Evolutionary conservation across 306 rosid species (phyloP), one percentile per base, ranked within the genome.

Genomic region (Senna siamea): DNA sequence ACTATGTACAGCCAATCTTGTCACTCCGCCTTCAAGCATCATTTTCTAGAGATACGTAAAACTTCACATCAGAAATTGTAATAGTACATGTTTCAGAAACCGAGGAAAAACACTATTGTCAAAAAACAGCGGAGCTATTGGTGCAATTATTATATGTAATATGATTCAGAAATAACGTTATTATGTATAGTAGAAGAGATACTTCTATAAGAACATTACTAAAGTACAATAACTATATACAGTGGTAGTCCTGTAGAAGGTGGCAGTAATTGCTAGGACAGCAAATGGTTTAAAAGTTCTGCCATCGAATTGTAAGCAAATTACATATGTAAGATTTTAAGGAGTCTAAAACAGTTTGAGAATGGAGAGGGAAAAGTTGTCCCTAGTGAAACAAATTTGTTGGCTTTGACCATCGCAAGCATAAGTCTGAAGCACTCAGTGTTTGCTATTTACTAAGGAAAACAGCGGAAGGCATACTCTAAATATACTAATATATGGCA

Each of bases 1-100:
- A 85, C 93, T 76, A 72, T 75, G 87, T 79, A 88, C 82, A 11
- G 88, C 88, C 85, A 88, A 69, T 79, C 85, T 88, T 60, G 85
- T 79, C 47, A 78, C 56, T 23, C 88, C 86, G 23, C 77, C 81
- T 78, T 83, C 87, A 75, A 83, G 93, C 90, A 88, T 79, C 55
- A 84, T 81, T 68, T 81, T 80, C 90, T 85, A 55, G 48, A 60
- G 61, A 46, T 8, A 32, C 61, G 40, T 12, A 52, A 43, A 46
- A 62, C 18, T 53, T 43, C 32, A 26, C 48, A 54, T 82, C 74
- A 77, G 66, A 58, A 73, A 51, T 23, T 48, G 38, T 51, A n/a
- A 15, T 18, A 56, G 17, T 41, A n/a, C n/a, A 41, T 44, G 4
- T 3, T 38, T 48, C 53, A 53, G 20, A 40, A 67, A 64, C 61